A percentile compares a stretch with the other conserved stretches of the same genome.
phyloP scores from a whole-genome alignment of 2,329 filamentous ascomycete species.

The Alternaria burnsii region DNA sequence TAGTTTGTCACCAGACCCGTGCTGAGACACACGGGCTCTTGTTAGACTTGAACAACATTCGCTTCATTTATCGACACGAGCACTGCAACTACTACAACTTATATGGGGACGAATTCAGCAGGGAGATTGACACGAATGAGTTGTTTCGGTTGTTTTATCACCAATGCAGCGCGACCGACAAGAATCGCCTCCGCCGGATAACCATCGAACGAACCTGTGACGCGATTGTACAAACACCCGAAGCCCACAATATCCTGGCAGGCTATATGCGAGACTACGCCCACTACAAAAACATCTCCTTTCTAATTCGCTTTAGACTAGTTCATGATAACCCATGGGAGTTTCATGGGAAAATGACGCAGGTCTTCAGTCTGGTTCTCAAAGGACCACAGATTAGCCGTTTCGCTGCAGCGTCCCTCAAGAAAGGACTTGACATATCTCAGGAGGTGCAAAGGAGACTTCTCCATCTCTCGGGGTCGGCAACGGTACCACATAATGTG shows the following conservation, averaged over 20 bases:
- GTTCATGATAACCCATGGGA: too few relatives aligned
- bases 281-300: background rate
- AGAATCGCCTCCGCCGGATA: background rate
- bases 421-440: background rate
- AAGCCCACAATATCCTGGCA: background rate
- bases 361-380: background rate
- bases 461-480: too few relatives aligned
- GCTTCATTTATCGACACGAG: background rate
- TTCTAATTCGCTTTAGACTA: accelerated
- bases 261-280: background rate
- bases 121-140: background rate
- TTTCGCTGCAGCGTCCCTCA: background rate
- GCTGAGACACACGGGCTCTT: background rate
- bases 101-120: too few relatives aligned
- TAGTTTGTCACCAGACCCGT: background rate
- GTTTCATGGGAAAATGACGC: too few relatives aligned
- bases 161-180: background rate
- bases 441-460: too few relatives aligned
- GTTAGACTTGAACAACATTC: background rate
- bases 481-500: background rate
- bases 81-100: too few relatives aligned
- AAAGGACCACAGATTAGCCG: background rate
- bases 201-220: background rate
- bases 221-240: background rate
- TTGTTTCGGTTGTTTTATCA: background rate